phyloP scores from a whole-genome alignment of 805 yeast genomes.

The Grigorovia humatica region DNA sequence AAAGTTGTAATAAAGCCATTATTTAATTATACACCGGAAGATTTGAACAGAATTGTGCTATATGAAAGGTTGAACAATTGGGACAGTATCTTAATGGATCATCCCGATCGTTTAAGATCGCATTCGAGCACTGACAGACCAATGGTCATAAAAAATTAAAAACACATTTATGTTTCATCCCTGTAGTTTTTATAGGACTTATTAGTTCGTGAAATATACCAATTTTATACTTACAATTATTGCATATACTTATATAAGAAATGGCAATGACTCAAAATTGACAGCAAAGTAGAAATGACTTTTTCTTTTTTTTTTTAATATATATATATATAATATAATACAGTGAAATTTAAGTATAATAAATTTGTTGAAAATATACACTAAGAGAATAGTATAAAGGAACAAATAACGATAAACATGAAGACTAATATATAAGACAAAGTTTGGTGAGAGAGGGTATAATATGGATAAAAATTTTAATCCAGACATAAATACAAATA shows the following conservation, averaged over 20 bases:
- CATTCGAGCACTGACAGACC: conserved; percentile 46
- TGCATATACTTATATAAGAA: too few relatives aligned
- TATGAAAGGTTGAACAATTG: conserved; percentile 43
- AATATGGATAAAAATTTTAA: not conserved
- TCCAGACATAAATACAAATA: too few relatives aligned
- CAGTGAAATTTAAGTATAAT: not conserved
- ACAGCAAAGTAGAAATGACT: too few relatives aligned
- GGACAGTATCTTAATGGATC: conserved; percentile 69
- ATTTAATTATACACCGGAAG: conserved; percentile 38
- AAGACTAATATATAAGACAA: not conserved
- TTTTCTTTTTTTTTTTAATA: too few relatives aligned
- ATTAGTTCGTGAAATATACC: too few relatives aligned
- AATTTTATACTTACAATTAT: too few relatives aligned
- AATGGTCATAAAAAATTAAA: conserved; percentile 41
- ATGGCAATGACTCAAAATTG: too few relatives aligned
- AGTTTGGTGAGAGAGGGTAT: not conserved
- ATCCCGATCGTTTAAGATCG: conserved; percentile 69
- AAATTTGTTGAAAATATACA: too few relatives aligned
- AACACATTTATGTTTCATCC: too few relatives aligned
- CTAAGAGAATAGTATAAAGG: not conserved
- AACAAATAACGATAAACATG: not conserved
- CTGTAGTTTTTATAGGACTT: too few relatives aligned
- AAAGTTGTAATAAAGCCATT: conserved; percentile 30
- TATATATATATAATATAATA: too few relatives aligned
- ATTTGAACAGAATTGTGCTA: conserved; percentile 33